Base-by-base conservation (phyloP, 257 asterid species). In the Ehretia macrophylla region DNA sequence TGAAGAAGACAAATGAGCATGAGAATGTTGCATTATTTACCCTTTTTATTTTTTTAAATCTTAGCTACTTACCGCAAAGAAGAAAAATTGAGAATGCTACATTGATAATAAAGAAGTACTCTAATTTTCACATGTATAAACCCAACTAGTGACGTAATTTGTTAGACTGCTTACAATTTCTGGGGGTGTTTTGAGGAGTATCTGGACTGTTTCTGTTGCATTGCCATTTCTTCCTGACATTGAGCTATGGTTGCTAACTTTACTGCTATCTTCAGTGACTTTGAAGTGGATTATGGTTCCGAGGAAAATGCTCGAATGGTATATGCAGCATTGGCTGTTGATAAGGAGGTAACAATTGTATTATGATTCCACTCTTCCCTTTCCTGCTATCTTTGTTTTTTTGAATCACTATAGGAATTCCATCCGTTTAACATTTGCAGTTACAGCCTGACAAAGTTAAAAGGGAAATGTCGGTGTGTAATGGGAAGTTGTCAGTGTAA, bases 361-460 rank as follows among this genome's bases (percentile, higher is more conserved):
- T 32, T 32, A 21, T 17, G 1, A 35, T 60, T 64, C 5, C 48
- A 14, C 4, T 14, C 16, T 55, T 14, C 23, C 62, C 5, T 27
- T 38, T 69, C 17, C 60, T 55, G 8, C 18, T 46, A 17, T 69
- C 18, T 58, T 66, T 37, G 18, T 50, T 59, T 60, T 55, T 14
- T 22, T 9, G 11, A 37, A 17, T 60, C 18, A 13, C 32, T 14
- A 23, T 56, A 56, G 68, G 23, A 16, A 67, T 64, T 58, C 13
- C 18, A 32, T 58, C 10, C 42, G 22, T 19, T 0, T 17, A 50
- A 16, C n/a, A 46, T 73, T 60, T 75, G 85, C 95, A 90, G 97
- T 76, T 90, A 70, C 96, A 90, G 45, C 97, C 97, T 0, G 96
- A 87, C 63, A 90, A 90, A 79, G 96, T 90, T 81, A 87, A 81